Evolutionary conservation across 129 eudicot species (phyloP), one percentile per base, ranked within the genome.

Genomic region (Chrysanthemum lavandulifolium): DNA sequence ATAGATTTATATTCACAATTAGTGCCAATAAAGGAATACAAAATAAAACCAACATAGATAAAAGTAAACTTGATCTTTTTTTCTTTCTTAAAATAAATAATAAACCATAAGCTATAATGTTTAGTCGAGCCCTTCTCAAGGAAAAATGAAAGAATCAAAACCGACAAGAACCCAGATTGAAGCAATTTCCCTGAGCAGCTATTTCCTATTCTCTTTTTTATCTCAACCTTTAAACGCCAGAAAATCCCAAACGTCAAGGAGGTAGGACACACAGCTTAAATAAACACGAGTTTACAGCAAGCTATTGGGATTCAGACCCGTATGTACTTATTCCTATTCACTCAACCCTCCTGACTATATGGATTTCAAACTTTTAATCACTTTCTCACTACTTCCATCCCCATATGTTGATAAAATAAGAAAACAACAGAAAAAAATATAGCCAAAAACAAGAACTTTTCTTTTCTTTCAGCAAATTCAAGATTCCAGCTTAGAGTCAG

Each of bases 241-340:
- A 83, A 76, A 62, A 65, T 67, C 79, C 76, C 68, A 65, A 12
- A 68, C 67, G 73, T 76, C 58, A 2, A 64, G 61, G 67, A 74
- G 69, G 27, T 27, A 31, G 31, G 84, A 62, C 79, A 40, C 47
- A 40, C 47, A 69, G 80, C 52, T 61, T 58, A 77, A 64, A 53
- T 13, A 66, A 73, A 73, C 82, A 82, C 25, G 53, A 69, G 69
- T 76, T 76, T 47, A 76, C 79, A 76, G 57, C 72, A 72, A 69
- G 73, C 76, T 76, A 60, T 76, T 11, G 76, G 63, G 61, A 74
- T 51, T 72, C 52, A 63, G 47, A 65, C 65, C 87, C 85, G 81
- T 84, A 71, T 79, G 81, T 79, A 77, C 84, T 86, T 84, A 86
- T 84, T 86, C 73, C 84, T 88, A 83, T 81, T 79, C 87, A 83